Evolutionary conservation across 2,329 filamentous ascomycete species (phyloP).

Genomic region (Thelonectria olida): DNA sequence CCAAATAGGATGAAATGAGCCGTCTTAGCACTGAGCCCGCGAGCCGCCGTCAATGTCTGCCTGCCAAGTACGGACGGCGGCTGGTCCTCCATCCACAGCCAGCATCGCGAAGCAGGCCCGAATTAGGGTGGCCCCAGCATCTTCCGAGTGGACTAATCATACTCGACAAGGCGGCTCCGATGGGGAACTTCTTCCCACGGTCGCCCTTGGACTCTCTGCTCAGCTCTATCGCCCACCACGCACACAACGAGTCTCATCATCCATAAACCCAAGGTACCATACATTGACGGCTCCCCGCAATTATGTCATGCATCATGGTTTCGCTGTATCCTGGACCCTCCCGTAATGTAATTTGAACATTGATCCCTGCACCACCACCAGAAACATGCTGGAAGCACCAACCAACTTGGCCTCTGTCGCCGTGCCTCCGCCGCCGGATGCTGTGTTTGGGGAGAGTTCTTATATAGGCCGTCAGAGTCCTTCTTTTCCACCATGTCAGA

Average conservation of each 20-base stretch:
- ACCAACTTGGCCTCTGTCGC: slow-evolving; percentile 28
- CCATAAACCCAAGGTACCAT: slow-evolving; percentile 20
- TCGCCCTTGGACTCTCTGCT: slow-evolving; percentile 32
- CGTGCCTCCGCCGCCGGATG: slow-evolving; percentile 26
- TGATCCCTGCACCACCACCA: slow-evolving; percentile 40
- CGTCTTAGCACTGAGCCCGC: slow-evolving; percentile 27
- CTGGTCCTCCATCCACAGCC: slow-evolving; percentile 28
- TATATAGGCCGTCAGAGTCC: slow-evolving; percentile 39
- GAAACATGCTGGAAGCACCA: slow-evolving; percentile 33
- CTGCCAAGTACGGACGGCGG: slow-evolving; percentile 30
- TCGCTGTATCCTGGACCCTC: slow-evolving; percentile 48
- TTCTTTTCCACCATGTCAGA: slow-evolving; percentile 36
- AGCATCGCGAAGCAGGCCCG: slow-evolving; percentile 35
- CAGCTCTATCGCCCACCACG: slow-evolving; percentile 28
- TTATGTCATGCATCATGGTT: slow-evolving; percentile 57
- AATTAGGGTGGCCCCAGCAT: slow-evolving; percentile 40
- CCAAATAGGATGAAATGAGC: slow-evolving; percentile 19
- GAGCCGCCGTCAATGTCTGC: slow-evolving; percentile 16
- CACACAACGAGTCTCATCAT: slow-evolving; percentile 26
- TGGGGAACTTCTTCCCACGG: slow-evolving; percentile 28
- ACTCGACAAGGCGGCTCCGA: slow-evolving; percentile 26
- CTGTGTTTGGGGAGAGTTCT: slow-evolving; percentile 28
- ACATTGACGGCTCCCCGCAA: slow-evolving; percentile 46
- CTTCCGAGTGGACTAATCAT: slow-evolving; percentile 28
- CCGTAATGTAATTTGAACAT: slow-evolving; percentile 43